Conservation (phyloP, 768 basidiomycete genomes). For the Clitopilus passeckerianus region DNA sequence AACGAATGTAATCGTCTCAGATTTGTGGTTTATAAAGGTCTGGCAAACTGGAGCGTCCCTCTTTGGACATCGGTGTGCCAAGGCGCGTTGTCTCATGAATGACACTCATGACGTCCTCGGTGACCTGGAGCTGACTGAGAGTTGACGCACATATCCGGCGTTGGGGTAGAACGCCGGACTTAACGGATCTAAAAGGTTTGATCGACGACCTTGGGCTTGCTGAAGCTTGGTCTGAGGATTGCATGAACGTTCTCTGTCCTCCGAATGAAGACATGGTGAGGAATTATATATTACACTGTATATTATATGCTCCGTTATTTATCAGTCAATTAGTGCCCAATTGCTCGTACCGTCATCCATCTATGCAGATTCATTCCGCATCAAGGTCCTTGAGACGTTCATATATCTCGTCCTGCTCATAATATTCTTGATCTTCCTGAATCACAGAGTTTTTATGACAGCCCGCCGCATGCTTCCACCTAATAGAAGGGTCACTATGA, state of each 20-base stretch:
- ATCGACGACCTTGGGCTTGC: not conserved
- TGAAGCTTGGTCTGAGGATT: not conserved
- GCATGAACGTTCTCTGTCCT: not conserved
- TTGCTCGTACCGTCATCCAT: too few relatives aligned
- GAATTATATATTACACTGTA: too few relatives aligned
- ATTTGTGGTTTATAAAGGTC: not conserved
- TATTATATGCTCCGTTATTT: not conserved
- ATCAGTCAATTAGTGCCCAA: too few relatives aligned
- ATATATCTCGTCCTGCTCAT: conserved; percentile 47
- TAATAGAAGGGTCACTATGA: conserved; percentile 13
- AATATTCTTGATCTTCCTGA: conserved; percentile 53
- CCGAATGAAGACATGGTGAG: too few relatives aligned
- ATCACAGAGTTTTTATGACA: conserved; percentile 65
- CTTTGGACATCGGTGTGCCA: not conserved
- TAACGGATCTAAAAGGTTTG: not conserved
- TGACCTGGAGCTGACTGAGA: not conserved
- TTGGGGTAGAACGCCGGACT: not conserved
- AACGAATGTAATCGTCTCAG: not conserved
- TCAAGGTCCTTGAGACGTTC: not conserved
- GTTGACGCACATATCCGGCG: not conserved
- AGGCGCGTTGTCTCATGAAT: not conserved
- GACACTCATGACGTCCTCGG: not conserved
- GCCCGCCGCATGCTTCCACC: conserved; percentile 84
- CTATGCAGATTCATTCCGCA: not conserved
- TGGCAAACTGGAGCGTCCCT: not conserved